Conservation (phyloP, 345 rosid species). For the Syzygium jambos region DNA sequence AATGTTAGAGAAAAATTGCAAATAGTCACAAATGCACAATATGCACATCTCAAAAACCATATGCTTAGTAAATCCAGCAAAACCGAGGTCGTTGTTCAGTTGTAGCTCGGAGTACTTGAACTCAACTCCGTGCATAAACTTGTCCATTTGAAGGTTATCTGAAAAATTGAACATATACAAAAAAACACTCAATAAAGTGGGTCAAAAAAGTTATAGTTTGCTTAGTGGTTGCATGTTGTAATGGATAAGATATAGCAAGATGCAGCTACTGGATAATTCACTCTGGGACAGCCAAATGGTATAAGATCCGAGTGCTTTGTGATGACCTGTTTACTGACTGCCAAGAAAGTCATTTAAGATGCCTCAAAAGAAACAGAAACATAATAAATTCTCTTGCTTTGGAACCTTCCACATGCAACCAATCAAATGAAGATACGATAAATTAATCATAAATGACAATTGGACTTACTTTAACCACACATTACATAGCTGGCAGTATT, state of each 20-base stretch:
- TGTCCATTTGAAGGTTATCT: slow-evolving; percentile 63
- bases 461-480: not conserved
- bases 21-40: slow-evolving; percentile 90
- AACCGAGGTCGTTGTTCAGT: slow-evolving; percentile 9
- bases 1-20: slow-evolving; percentile 86
- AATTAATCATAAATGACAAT: not conserved
- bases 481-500: not conserved
- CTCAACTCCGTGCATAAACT: slow-evolving; percentile 68
- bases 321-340: slow-evolving; percentile 67
- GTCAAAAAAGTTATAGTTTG: too few relatives aligned
- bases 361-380: slow-evolving; percentile 95
- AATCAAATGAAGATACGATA: slow-evolving; percentile 7
- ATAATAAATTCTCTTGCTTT: slow-evolving; percentile 60
- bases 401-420: slow-evolving; percentile 46
- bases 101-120: slow-evolving; percentile 59
- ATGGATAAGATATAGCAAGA: not conserved
- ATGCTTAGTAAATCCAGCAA: slow-evolving; percentile 60
- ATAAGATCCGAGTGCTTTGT: slow-evolving; percentile 96
- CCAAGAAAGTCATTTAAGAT: slow-evolving; percentile 92
- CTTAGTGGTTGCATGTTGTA: too few relatives aligned
- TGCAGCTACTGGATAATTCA: slow-evolving; percentile 24
- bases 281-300: slow-evolving; percentile 34
- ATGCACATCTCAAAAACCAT: slow-evolving; percentile 96
- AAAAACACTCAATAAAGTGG: not conserved
- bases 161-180: slow-evolving; percentile 2